Conservation (phyloP, 257 asterid species). For the Fraxinus americana region DNA sequence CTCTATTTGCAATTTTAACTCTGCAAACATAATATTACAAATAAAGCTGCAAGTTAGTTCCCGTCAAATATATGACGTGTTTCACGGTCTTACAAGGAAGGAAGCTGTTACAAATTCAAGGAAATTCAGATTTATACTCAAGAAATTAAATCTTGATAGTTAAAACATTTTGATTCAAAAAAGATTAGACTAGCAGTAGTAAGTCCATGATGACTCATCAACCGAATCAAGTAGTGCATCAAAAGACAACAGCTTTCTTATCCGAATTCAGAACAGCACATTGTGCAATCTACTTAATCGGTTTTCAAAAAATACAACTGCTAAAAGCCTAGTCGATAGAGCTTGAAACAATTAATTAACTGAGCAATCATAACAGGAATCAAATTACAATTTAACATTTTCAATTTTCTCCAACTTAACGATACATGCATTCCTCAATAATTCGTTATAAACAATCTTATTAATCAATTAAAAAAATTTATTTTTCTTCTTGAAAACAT, state of each 20-base stretch:
- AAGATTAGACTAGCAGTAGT: background rate
- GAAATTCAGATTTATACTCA: slow-evolving; percentile 4
- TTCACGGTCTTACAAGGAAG: background rate
- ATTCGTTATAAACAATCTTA: background rate
- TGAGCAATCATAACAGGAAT: background rate
- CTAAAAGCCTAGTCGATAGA: background rate
- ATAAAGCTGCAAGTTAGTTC: slow-evolving; percentile 16
- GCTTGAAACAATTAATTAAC: background rate
- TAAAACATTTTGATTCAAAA: background rate
- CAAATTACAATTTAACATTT: background rate
- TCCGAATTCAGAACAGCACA: background rate
- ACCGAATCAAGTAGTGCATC: background rate
- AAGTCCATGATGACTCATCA: background rate
- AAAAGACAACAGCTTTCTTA: background rate
- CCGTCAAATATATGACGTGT: slow-evolving; percentile 5
- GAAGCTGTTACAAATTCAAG: background rate
- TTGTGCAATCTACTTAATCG: background rate
- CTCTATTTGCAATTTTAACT: slow-evolving; percentile 54
- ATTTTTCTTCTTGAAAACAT: background rate
- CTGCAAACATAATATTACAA: slow-evolving; percentile 42
- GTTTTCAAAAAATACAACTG: background rate
- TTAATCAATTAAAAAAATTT: background rate
- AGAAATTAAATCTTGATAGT: background rate
- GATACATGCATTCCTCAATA: background rate
- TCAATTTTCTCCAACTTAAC: background rate